Evolutionary conservation across 1,284 basidiomycete genomes (phyloP), one percentile per base, ranked within the genome.

Genomic region (Rhodotorula sp.): DNA sequence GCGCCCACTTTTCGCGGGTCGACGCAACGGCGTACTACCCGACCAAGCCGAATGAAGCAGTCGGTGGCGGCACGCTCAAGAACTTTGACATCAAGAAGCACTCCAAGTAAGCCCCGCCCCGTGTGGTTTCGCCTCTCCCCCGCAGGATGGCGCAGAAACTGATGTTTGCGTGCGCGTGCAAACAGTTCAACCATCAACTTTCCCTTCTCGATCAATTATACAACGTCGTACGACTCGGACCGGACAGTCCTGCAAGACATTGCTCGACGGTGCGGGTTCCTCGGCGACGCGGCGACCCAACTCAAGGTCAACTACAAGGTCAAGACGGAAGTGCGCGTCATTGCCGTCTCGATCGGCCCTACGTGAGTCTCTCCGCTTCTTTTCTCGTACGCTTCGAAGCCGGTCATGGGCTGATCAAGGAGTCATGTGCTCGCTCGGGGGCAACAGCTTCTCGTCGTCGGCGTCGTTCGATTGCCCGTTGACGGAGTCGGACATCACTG

Each of bases 261-360:
- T 49, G 78, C 77, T 51, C 72, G 58, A 31, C 76, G 77, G 65
- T 80, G 79, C 52, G 79, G 79, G 6, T 79, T 79, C 68, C 63
- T 76, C 16, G 76, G 77, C 34, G 34, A 64, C 10, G 2, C 61
- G 1, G 56, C 51, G 57, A 52, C 70, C 51, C 70, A 77, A 51
- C 67, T 80, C 62, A 78, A 70, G 62, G 76, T 80, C 70, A 72
- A 79, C 70, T 80, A 79, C 67, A 77, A 77, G 39, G 71, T 80
- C 49, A 76, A 72, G 39, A 69, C 79, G 3, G 69, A 70, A 39
- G 64, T 80, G 58, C 79, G 79, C 60, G 71, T 80, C 16, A 61
- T 78, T 16, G 76, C 70, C 16, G 59, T 80, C 29, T 69, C 75
- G 15, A 77, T 80, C 57, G 67, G 58, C 2, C 79, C 79, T 4